These are phyloP conservation scores for Aspergillus amoenus DNA, from an alignment of 2,329 filamentous ascomycete species.

Conservation along the genomic window DNA sequence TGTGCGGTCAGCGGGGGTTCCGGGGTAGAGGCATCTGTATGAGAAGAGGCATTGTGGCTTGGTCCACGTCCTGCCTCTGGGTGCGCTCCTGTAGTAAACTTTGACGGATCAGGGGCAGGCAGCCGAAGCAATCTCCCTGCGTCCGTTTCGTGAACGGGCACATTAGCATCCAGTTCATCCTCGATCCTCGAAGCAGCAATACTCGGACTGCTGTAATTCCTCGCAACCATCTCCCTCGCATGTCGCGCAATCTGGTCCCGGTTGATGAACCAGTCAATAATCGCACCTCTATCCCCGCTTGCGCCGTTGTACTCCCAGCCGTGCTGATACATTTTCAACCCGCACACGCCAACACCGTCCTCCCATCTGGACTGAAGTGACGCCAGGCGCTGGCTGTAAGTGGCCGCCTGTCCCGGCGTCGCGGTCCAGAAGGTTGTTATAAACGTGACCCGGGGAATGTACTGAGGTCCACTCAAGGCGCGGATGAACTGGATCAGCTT, in stretches of 20 bases:
- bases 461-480: not conserved
- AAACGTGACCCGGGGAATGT: slow-evolving; percentile 7
- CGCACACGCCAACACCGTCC: not conserved
- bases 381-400: not conserved
- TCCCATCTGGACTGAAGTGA: not conserved
- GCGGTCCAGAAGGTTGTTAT: slow-evolving; percentile 8
- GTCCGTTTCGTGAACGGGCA: not conserved
- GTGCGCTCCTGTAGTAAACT: no score
- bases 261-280: slow-evolving; percentile 4
- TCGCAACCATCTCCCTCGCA: slow-evolving; percentile 2
- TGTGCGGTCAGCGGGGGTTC: no score
- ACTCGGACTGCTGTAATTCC: not conserved
- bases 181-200: not conserved
- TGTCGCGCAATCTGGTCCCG: not conserved
- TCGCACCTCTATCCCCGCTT: not conserved
- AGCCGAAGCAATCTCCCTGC: slow-evolving; percentile 4
- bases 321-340: slow-evolving; percentile 3
- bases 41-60: not conserved
- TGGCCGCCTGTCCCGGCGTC: not conserved
- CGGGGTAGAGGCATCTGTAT: no score
- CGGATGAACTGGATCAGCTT: slow-evolving; percentile 4
- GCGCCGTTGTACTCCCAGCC: slow-evolving; percentile 3
- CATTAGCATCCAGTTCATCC: not conserved
- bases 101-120: not conserved
- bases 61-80: no score